Conservation (phyloP, 176 grass and related monocot species). For the Luzula sylvatica region DNA sequence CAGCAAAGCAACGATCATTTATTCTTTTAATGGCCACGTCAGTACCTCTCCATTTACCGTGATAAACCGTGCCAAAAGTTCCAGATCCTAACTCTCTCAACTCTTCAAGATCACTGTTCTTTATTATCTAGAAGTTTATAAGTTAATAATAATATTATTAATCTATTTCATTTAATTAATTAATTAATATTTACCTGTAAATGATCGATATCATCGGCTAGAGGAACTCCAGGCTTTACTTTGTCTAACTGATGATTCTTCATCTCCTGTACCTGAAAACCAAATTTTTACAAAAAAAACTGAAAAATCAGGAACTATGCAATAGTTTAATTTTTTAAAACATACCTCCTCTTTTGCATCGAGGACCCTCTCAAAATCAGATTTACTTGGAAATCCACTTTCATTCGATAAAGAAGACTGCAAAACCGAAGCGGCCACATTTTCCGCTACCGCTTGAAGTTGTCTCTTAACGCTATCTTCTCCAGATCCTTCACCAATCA, state of each 20-base stretch:
- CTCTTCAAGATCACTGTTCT: conserved; percentile 92
- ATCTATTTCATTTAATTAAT: too few species aligned
- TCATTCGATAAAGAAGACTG: conserved; percentile 36
- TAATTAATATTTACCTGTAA: conserved; percentile 43
- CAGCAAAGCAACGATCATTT: conserved; percentile 85
- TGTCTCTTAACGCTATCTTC: conserved; percentile 62
- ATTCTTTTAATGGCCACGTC: conserved; percentile 99
- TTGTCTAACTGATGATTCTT: conserved; percentile 42
- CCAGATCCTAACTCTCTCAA: conserved; percentile 88
- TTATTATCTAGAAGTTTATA: conserved; percentile 98
- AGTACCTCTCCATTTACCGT: conserved; percentile 96
- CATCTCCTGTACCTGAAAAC: conserved; percentile 33
- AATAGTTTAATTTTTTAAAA: conserved; percentile 5
- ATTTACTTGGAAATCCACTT: conserved; percentile 16
- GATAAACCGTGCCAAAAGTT: conserved; percentile 91
- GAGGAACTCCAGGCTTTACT: conserved; percentile 36
- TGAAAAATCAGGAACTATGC: neutral
- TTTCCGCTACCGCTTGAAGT: conserved; percentile 85
- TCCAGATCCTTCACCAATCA: conserved; percentile 34
- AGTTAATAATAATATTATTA: neutral
- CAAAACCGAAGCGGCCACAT: conserved; percentile 68
- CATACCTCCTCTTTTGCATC: conserved; percentile 68
- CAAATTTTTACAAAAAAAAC: conserved; percentile 1
- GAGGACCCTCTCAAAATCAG: conserved; percentile 8
- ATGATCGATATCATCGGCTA: conserved; percentile 43